Evolutionary conservation across 768 basidiomycete species (phyloP).

Genomic region (Mycena pura): DNA sequence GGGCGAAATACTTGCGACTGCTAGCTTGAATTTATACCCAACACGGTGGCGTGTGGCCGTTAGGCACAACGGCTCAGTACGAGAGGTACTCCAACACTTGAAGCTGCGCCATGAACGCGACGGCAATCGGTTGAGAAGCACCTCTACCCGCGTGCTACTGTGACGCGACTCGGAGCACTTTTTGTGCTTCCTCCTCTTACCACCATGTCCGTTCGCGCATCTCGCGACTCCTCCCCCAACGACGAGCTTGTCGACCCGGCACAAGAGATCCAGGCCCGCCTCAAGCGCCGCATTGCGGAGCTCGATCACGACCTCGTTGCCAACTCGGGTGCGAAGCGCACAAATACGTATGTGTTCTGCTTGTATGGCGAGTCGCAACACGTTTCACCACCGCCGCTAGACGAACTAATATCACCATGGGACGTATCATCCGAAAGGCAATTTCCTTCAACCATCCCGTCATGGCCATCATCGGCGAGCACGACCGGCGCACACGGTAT

Average conservation of each 20-base stretch:
- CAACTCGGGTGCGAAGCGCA: too few relatives aligned
- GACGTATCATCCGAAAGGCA: background rate
- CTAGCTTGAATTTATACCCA: too few relatives aligned
- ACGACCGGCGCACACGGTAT: slow-evolving; percentile 2
- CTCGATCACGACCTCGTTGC: background rate
- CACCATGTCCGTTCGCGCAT: background rate
- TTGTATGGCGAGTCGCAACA: background rate
- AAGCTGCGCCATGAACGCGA: too few relatives aligned
- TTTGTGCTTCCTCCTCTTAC: background rate
- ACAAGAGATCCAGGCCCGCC: background rate
- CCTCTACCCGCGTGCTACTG: too few relatives aligned
- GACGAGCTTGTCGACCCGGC: background rate
- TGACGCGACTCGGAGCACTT: too few relatives aligned
- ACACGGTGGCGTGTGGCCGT: too few relatives aligned
- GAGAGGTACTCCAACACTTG: too few relatives aligned
- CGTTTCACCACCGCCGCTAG: background rate
- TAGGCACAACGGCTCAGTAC: too few relatives aligned
- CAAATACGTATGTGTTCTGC: background rate
- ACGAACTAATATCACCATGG: background rate
- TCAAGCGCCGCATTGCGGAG: background rate
- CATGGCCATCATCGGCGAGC: background rate
- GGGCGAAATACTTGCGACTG: too few relatives aligned
- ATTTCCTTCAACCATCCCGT: background rate
- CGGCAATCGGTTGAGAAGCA: too few relatives aligned
- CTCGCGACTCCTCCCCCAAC: background rate